Evolutionary conservation across 2,329 filamentous ascomycete genomes (phyloP), one percentile per base, ranked within the genome.

Genomic region (Hirsutella minnesotensis): DNA sequence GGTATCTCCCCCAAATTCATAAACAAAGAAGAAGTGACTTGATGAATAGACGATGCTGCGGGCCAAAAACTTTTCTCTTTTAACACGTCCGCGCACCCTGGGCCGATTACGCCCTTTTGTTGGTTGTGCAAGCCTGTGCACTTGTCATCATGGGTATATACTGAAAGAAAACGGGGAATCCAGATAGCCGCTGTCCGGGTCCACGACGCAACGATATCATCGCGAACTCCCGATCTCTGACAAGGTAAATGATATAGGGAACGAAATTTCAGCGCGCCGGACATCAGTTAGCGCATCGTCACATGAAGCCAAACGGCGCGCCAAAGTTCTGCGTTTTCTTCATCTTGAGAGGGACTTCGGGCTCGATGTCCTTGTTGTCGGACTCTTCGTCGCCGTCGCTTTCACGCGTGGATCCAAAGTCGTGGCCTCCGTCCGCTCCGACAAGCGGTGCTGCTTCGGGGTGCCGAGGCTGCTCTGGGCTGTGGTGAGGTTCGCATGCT

Each of bases 311-410:
- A 48, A 70, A 67, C 1, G 68, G 68, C 18, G 65, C 63, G 12
- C 68, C 68, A 53, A 72, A 72, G 49, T 72, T 72, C 47, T 57
- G 64, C 16, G 63, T 68, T 21, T 53, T 61, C 51, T 58, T 69
- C 34, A 73, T 54, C 50, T 64, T 68, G 24, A 73, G 57, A 2
- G 69, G 66, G 22, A 72, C 60, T 20, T 72, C 67, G n/a, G 52
- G 46, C 36, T 66, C 62, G 15, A 62, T 52, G 4, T 51, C 53
- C 27, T 60, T 58, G 19, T 46, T 47, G 20, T 56, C 54, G 24
- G 44, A 44, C 13, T 56, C 54, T 27, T 43, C 46, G n/a, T 53
- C 48, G 16, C 52, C 51, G 20, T 58, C 58, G 31, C 46, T 47
- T 21, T 51, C 50, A 8, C 29, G 3, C 8, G 10, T 21, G 19